These are phyloP conservation scores for Scheffersomyces ergatensis DNA, from an alignment of 805 yeast species.

Conservation along the genomic window DNA sequence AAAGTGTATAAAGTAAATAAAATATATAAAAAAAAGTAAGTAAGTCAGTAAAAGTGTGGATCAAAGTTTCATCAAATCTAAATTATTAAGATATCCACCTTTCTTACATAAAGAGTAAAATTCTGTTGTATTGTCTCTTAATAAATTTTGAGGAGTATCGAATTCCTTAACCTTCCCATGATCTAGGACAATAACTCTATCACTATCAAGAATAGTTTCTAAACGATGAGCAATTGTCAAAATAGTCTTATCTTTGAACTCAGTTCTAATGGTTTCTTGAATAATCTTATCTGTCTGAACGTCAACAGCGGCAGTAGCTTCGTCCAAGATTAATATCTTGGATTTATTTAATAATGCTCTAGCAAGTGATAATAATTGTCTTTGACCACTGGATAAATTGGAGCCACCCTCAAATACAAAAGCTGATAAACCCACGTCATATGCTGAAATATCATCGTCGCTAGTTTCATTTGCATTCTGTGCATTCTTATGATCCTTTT, in stretches of 20 bases:
- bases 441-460: conserved; percentile 14
- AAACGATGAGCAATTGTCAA: conserved; percentile 41
- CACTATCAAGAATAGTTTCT: conserved; percentile 40
- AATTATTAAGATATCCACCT: no score
- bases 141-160: conserved; percentile 28
- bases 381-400: conserved; percentile 37
- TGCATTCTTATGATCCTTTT: conserved; percentile 2
- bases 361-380: conserved; percentile 36
- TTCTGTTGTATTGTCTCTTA: conserved; percentile 22
- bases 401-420: conserved; percentile 32
- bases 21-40: no score
- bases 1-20: no score
- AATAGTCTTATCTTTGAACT: conserved; percentile 36
- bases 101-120: conserved; percentile 38
- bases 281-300: conserved; percentile 33
- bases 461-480: conserved; percentile 8
- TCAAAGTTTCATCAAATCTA: no score
- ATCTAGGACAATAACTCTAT: conserved; percentile 35
- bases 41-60: no score
- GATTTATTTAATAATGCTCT: conserved; percentile 51
- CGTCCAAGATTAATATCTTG: conserved; percentile 73
- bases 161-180: conserved; percentile 35
- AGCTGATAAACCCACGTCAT: conserved; percentile 22
- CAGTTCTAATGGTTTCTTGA: conserved; percentile 33
- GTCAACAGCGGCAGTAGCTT: conserved; percentile 59